phyloP scores from a whole-genome alignment of 2,329 filamentous ascomycete species.

The Chrysoporthe deuterocubensis region DNA sequence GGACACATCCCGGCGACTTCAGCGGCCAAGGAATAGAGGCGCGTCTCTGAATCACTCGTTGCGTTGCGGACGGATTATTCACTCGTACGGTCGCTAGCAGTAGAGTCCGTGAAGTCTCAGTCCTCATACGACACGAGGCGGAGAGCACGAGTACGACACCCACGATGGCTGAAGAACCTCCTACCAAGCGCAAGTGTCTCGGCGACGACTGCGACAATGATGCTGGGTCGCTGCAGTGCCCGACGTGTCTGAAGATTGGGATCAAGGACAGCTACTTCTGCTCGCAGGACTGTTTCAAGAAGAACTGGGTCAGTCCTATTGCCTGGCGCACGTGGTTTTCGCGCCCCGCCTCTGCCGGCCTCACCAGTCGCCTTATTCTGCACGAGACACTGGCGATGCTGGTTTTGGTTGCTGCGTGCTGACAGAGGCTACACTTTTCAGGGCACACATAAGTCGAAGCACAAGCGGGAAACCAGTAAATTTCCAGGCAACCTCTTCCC shows the following conservation, averaged over 20 bases:
- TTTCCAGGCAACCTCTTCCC: constrained; percentile 72
- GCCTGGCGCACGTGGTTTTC: constrained; percentile 3
- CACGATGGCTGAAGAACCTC: constrained; percentile 54
- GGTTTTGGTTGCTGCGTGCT: constrained; percentile 18
- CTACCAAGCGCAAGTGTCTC: constrained; percentile 71
- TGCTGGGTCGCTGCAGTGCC: constrained; percentile 86
- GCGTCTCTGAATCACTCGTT: not conserved
- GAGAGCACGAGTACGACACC: not conserved
- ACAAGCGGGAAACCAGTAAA: constrained; percentile 77
- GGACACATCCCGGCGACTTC: not conserved
- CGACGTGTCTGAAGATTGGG: constrained; percentile 88
- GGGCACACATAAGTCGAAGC: constrained; percentile 80
- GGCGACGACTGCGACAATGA: constrained; percentile 86
- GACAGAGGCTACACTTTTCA: constrained; percentile 43
- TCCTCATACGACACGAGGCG: not conserved
- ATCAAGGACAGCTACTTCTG: constrained; percentile 94
- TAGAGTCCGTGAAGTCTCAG: not conserved
- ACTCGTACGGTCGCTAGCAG: too few relatives aligned
- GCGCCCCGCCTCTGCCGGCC: constrained; percentile 8
- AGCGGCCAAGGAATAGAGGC: not conserved
- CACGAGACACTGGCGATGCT: not conserved
- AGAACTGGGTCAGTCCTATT: constrained; percentile 83
- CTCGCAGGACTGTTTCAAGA: constrained; percentile 98
- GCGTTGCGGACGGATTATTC: not conserved
- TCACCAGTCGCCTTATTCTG: not conserved